Evolutionary conservation across 805 yeast species (phyloP).

Genomic region (Pichia thaimueangensis): DNA sequence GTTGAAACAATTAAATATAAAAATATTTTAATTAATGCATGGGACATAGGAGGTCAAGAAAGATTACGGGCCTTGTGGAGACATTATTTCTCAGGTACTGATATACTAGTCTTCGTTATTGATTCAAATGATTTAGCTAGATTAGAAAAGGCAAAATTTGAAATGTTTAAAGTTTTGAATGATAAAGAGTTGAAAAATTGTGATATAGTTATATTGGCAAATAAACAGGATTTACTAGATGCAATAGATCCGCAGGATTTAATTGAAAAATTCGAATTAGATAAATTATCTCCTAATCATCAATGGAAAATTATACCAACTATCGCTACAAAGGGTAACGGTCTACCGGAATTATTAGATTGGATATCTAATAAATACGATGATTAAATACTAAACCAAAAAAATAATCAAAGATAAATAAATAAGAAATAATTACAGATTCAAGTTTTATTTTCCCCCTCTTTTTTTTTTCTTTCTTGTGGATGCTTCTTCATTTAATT

Average conservation of each 20-base stretch:
- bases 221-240: slow-evolving; percentile 72
- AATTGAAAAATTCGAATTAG: slow-evolving; percentile 63
- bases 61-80: slow-evolving; percentile 91
- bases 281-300: slow-evolving; percentile 54
- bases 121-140: slow-evolving; percentile 73
- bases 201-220: slow-evolving; percentile 76
- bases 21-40: slow-evolving; percentile 48
- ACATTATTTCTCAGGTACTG: slow-evolving; percentile 89
- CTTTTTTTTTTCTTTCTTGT: too few relatives aligned
- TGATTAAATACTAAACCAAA: too few relatives aligned
- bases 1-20: slow-evolving; percentile 53
- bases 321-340: slow-evolving; percentile 85
- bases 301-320: slow-evolving; percentile 91
- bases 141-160: slow-evolving; percentile 70
- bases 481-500: too few relatives aligned
- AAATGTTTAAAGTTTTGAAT: slow-evolving; percentile 66
- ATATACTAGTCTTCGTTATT: slow-evolving; percentile 85
- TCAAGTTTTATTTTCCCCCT: too few relatives aligned
- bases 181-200: slow-evolving; percentile 83
- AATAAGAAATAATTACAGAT: too few relatives aligned
- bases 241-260: slow-evolving; percentile 76
- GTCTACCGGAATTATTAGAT: slow-evolving; percentile 77
- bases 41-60: slow-evolving; percentile 96
- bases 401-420: too few relatives aligned
- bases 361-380: slow-evolving; percentile 56